Conservation (phyloP, 2,329 filamentous ascomycete genomes). For the Niveomyces coronatus region DNA sequence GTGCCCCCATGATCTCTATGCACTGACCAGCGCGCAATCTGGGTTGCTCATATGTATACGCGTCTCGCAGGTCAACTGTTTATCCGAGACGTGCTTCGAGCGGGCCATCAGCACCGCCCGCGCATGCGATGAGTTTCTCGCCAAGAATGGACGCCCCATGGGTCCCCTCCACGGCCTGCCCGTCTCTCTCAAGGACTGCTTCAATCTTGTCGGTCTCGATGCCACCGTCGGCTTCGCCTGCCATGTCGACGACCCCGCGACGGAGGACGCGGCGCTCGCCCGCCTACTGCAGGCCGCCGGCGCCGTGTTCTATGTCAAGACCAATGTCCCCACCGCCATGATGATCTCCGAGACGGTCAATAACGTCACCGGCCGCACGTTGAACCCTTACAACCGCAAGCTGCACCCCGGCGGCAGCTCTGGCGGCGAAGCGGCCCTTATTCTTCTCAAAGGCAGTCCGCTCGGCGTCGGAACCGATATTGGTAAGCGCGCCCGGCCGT, state of each 20-base stretch:
- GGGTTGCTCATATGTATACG: no score
- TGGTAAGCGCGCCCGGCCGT: conserved; percentile 17
- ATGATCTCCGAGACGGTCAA: conserved; percentile 61
- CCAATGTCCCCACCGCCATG: conserved; percentile 51
- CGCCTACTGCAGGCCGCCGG: conserved; percentile 35
- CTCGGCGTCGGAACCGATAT: conserved; percentile 58
- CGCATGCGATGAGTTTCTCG: conserved; percentile 38
- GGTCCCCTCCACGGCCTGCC: conserved; percentile 59
- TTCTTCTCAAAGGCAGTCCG: conserved; percentile 46
- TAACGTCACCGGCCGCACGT: conserved; percentile 51
- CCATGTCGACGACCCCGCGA: conserved; percentile 47
- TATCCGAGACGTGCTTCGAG: conserved; percentile 45
- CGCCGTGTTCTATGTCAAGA: conserved; percentile 47
- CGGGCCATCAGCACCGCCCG: conserved; percentile 38
- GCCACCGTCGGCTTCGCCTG: conserved; percentile 54
- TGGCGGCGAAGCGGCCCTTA: conserved; percentile 56
- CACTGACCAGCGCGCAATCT: conserved; percentile 28
- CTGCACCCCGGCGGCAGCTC: conserved; percentile 55
- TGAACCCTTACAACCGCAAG: conserved; percentile 49
- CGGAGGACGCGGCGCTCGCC: conserved; percentile 29
- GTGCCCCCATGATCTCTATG: conserved; percentile 36
- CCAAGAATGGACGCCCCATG: conserved; percentile 32
- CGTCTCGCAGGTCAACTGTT: conserved; percentile 41
- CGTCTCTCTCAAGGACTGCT: conserved; percentile 60
- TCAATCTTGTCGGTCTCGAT: conserved; percentile 51